A percentile compares a stretch with the other conserved stretches of the same genome.
phyloP scores from a whole-genome alignment of 805 yeast species.

The Ogataea polymorpha region DNA sequence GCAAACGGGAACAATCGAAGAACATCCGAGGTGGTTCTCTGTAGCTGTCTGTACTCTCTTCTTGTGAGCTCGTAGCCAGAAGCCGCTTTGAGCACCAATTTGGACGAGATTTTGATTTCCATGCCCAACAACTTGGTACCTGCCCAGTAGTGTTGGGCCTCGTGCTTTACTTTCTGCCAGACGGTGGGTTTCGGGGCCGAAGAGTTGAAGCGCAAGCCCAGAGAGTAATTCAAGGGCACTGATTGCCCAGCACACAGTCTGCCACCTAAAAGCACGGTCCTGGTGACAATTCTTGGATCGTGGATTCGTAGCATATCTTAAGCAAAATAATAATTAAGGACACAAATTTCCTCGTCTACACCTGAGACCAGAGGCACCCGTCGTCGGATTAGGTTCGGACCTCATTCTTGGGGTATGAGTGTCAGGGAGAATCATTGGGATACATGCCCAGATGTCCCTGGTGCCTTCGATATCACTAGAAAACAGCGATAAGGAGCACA shows the following conservation, averaged over 20 bases:
- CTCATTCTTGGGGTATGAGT: no score
- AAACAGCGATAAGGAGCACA: not conserved
- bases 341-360: slow-evolving; percentile 8
- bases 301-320: slow-evolving; percentile 2
- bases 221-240: not conserved
- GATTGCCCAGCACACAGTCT: not conserved
- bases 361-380: slow-evolving; percentile 2
- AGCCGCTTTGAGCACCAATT: slow-evolving; percentile 72
- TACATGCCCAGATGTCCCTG: no score
- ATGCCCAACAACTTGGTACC: slow-evolving; percentile 92
- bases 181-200: slow-evolving; percentile 47
- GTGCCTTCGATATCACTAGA: not conserved
- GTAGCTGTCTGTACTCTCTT: slow-evolving; percentile 84
- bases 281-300: not conserved
- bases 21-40: slow-evolving; percentile 82
- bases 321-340: not conserved
- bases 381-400: not conserved
- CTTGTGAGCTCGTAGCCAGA: slow-evolving; percentile 90
- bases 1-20: slow-evolving; percentile 87
- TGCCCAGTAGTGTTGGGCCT: slow-evolving; percentile 85
- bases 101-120: slow-evolving; percentile 81
- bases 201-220: slow-evolving; percentile 3
- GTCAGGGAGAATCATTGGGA: no score
- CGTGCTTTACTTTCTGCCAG: slow-evolving; percentile 88
- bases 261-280: not conserved